Evolutionary conservation across 148 eudicot species (phyloP), one percentile per base, ranked within the genome.

Genomic region (Tetragonia tetragonoides): DNA sequence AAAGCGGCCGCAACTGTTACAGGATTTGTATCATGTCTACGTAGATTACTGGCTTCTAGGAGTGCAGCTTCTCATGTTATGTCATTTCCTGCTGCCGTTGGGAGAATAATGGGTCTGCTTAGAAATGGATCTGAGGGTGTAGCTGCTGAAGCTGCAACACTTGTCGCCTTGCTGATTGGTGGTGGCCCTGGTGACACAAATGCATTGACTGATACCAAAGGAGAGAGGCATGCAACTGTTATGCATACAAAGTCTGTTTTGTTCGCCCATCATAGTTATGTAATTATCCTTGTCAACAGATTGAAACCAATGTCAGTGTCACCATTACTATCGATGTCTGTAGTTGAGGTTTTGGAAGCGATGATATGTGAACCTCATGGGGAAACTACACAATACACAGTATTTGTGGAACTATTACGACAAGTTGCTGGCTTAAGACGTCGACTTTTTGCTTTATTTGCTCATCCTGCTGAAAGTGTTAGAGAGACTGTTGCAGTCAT

Each of bases 321-420:
- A 66, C 99, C 99, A 34, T 84, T 95, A 70, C 81, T 95, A 59
- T 90, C 97, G 17, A 93, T 95, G 99, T 85, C 99, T 21, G 83
- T 95, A 66, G 99, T 88, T 79, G 99, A 95, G 79, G 97, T 95
- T 76, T 85, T 91, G 34, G 99, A 95, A 87, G 99, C 99, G 66
- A 95, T 95, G 99, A 93, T 95, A 56, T 91, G 97, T 84, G 99
- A 95, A 49, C 97, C 99, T 73, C 97, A 93, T 80, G 91, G 99
- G 57, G 99, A 95, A 86, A 95, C 97, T 41, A 95, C 99, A 64
- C 97, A 95, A 68, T 93, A 90, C 74, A 86, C 97, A 34, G 97
- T 95, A 78, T 95, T 95, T 81, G 99, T 95, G 28, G 99, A 93
- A 77, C 84, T 95, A 74, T 81, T 95, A 77, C 94, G 99, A 59